Conservation (phyloP, 2,329 filamentous ascomycete genomes). For the Epichloe brachyelytri region DNA sequence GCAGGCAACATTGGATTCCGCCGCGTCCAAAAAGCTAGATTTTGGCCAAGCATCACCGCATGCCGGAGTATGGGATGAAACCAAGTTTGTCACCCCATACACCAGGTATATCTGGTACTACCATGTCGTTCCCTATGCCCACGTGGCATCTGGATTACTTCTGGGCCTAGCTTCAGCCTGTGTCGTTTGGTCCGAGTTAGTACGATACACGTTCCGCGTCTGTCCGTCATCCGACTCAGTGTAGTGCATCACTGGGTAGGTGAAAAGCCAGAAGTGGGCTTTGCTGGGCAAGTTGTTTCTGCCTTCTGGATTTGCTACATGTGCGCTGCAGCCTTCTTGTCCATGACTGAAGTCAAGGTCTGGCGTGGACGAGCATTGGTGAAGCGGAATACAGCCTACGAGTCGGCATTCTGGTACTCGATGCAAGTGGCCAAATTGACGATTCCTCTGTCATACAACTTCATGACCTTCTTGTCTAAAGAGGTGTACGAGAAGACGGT, state of each 20-base stretch:
- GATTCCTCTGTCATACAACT: slow-evolving; percentile 91
- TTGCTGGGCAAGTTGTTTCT: slow-evolving; percentile 74
- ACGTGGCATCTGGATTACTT: slow-evolving; percentile 51
- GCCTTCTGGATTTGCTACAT: slow-evolving; percentile 91
- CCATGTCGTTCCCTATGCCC: slow-evolving; percentile 56
- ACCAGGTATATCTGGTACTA: slow-evolving; percentile 69
- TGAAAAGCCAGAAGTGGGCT: slow-evolving; percentile 63
- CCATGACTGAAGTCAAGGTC: slow-evolving; percentile 87
- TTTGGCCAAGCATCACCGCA: slow-evolving; percentile 50
- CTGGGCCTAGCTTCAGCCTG: slow-evolving; percentile 64
- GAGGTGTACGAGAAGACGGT: slow-evolving; percentile 62
- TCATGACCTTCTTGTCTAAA: slow-evolving; percentile 73
- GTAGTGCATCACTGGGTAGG: slow-evolving; percentile 66
- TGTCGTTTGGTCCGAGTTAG: slow-evolving; percentile 86
- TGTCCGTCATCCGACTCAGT: slow-evolving; percentile 56
- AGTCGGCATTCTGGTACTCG: slow-evolving; percentile 92
- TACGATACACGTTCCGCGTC: slow-evolving; percentile 65
- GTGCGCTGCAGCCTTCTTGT: slow-evolving; percentile 77
- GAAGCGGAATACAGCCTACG: slow-evolving; percentile 77
- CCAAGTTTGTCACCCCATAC: slow-evolving; percentile 61
- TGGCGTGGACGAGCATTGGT: slow-evolving; percentile 93
- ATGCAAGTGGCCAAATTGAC: slow-evolving; percentile 86
- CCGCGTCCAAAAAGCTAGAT: slow-evolving; percentile 65
- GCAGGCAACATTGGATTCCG: slow-evolving; percentile 74
- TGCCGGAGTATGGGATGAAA: slow-evolving; percentile 38